Conservation (phyloP, 768 basidiomycete species). For the Pilatotrama ljubarskyi region DNA sequence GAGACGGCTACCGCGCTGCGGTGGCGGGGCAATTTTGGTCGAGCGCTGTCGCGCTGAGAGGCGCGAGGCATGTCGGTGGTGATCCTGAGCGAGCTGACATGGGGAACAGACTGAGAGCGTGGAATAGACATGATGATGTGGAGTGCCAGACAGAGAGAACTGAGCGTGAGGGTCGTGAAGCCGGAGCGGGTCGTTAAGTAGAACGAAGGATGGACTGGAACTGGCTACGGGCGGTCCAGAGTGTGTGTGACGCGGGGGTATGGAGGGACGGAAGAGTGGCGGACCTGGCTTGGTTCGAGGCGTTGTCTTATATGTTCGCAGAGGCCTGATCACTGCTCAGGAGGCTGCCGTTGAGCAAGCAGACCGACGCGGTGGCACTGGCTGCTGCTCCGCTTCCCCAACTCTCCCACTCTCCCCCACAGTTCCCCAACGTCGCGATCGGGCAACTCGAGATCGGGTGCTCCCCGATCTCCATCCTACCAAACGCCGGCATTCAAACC, state of each 20-base stretch:
- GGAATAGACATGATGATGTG: slow-evolving; percentile 29
- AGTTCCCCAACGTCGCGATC: neutral
- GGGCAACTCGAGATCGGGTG: neutral
- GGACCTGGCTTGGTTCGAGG: neutral
- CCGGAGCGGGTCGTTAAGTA: slow-evolving; percentile 5
- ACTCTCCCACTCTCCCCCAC: slow-evolving; percentile 17
- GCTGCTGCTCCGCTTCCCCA: slow-evolving; percentile 9
- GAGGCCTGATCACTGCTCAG: neutral
- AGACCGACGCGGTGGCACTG: neutral
- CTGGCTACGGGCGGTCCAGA: slow-evolving; percentile 7
- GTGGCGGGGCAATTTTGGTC: slow-evolving; percentile 21
- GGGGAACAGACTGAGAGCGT: slow-evolving; percentile 35
- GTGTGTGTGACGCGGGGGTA: neutral
- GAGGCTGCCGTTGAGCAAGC: neutral
- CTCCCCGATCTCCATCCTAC: slow-evolving; percentile 1
- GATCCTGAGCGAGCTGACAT: slow-evolving; percentile 18
- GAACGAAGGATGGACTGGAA: neutral
- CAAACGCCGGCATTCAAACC: neutral
- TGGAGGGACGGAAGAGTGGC: neutral
- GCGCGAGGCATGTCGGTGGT: slow-evolving; percentile 8
- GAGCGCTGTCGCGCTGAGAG: slow-evolving; percentile 18
- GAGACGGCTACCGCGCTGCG: slow-evolving; percentile 23
- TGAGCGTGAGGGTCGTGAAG: slow-evolving; percentile 5
- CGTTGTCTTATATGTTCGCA: slow-evolving; percentile 1
- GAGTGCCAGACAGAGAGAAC: neutral